phyloP scores from a whole-genome alignment of 768 basidiomycete genomes.

The Macrolepiota fuliginosa region DNA sequence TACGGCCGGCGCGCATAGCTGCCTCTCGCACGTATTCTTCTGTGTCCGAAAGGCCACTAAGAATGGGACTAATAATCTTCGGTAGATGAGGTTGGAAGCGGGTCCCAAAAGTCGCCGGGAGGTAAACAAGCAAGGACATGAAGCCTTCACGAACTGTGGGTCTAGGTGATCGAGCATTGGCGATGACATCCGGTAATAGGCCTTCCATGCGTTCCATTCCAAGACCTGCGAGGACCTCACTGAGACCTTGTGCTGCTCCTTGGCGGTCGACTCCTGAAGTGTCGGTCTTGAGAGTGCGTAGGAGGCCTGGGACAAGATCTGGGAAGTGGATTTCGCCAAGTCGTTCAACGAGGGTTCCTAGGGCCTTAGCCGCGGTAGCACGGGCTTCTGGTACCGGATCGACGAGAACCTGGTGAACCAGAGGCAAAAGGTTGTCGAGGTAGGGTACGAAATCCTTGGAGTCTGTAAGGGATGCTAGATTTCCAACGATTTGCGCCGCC shows the following conservation, averaged over 20 bases:
- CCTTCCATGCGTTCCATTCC: conserved; percentile 98
- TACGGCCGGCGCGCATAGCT: conserved; percentile 97
- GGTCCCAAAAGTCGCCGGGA: conserved; percentile 94
- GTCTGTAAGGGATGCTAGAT: conserved; percentile 86
- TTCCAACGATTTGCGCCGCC: conserved; percentile 97
- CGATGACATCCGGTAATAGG: conserved; percentile 89
- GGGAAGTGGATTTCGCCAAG: conserved; percentile 95
- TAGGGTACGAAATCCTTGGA: conserved; percentile 95
- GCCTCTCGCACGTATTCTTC: conserved; percentile 97
- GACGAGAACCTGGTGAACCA: conserved; percentile 89
- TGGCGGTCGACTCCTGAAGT: conserved; percentile 95
- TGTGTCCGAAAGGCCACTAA: conserved; percentile 85
- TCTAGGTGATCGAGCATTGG: conserved; percentile 84
- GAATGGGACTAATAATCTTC: conserved; percentile 90
- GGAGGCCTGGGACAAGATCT: conserved; percentile 85
- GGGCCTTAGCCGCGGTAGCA: conserved; percentile 94
- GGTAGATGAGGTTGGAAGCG: conserved; percentile 96
- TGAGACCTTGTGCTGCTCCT: conserved; percentile 95
- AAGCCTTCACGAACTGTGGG: conserved; percentile 96
- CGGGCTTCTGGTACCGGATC: conserved; percentile 98
- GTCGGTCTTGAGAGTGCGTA: conserved; percentile 88
- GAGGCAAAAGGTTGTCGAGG: conserved; percentile 80
- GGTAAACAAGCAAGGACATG: conserved; percentile 94
- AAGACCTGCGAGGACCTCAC: conserved; percentile 91
- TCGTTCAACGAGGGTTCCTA: conserved; percentile 95